Conservation (phyloP, 2,329 filamentous ascomycete genomes). For the Sclerotinia minor region DNA sequence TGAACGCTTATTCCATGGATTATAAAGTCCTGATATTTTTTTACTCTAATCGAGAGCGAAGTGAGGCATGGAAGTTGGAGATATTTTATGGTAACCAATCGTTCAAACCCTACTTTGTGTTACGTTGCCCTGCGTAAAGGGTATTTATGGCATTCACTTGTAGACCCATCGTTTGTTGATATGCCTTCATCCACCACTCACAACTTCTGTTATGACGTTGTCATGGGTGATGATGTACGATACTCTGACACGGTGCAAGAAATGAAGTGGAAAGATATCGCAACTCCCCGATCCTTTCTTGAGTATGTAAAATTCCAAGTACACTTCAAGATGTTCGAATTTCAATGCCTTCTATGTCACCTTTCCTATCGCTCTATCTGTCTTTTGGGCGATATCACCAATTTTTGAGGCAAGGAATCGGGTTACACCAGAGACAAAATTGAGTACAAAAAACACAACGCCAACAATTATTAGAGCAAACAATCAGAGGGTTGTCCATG, state of each 20-base stretch:
- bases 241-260: too few relatives aligned
- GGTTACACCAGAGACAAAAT: neutral
- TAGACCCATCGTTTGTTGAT: neutral
- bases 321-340: neutral
- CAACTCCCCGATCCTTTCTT: neutral
- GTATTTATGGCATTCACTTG: neutral
- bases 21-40: neutral
- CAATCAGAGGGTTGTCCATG: neutral
- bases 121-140: neutral
- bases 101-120: neutral
- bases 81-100: neutral
- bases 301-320: neutral
- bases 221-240: neutral
- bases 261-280: neutral
- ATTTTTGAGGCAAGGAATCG: neutral
- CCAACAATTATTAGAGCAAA: neutral
- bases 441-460: neutral
- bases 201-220: neutral
- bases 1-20: neutral
- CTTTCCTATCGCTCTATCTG: neutral
- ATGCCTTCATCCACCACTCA: neutral
- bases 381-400: neutral
- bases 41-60: too few relatives aligned
- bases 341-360: neutral
- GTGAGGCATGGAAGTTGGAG: neutral